phyloP scores from a whole-genome alignment of 768 basidiomycete genomes.

The Phylloporus sp. region DNA sequence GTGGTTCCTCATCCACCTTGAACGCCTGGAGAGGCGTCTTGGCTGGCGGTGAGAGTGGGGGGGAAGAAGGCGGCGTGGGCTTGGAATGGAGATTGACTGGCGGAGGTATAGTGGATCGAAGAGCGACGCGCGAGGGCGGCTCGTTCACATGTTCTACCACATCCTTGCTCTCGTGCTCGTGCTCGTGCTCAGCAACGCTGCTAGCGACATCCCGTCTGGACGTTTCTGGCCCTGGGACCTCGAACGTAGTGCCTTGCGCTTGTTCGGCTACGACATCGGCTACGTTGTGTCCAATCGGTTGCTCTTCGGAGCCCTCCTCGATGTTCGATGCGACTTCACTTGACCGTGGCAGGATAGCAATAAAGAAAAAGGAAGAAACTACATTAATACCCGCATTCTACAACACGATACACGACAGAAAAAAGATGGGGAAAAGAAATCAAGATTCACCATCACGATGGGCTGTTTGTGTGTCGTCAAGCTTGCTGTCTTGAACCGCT shows the following conservation, averaged over 20 bases:
- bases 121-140: constrained; percentile 29
- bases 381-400: constrained; percentile 32
- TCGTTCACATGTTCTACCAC: constrained; percentile 22
- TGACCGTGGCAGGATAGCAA: constrained; percentile 22
- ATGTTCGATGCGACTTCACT: constrained; percentile 10
- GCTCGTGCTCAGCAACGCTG: constrained; percentile 1
- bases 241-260: constrained; percentile 1
- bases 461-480: constrained; percentile 13
- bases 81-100: constrained; percentile 28
- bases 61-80: constrained; percentile 14
- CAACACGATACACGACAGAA: constrained; percentile 22
- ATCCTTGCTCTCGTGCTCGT: constrained; percentile 5
- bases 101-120: constrained; percentile 30
- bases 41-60: constrained; percentile 15
- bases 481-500: constrained; percentile 15
- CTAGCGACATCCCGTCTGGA: not conserved
- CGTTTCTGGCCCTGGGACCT: not conserved
- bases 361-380: constrained; percentile 6
- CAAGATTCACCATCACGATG: constrained; percentile 43
- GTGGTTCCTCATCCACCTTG: constrained; percentile 21
- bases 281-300: not conserved
- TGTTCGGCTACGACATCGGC: not conserved
- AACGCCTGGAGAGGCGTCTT: constrained; percentile 9
- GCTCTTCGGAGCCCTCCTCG: constrained; percentile 13
- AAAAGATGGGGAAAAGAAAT: constrained; percentile 18